Base-by-base conservation (phyloP, 306 rosid genomes). In the Lathyrus aphaca region DNA sequence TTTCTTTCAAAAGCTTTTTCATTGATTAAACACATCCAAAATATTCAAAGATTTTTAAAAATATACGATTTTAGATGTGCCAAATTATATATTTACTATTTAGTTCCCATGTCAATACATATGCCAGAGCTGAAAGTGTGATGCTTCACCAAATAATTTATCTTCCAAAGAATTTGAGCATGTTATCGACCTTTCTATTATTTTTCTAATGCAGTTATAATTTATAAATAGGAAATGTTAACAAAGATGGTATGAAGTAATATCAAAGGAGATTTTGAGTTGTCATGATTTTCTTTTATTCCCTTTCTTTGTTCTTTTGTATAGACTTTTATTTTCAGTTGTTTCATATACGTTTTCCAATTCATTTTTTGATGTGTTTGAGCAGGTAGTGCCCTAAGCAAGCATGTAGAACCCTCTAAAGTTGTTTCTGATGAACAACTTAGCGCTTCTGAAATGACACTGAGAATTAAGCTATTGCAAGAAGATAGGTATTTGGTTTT, bases 391-490 rank as follows among this genome's bases (percentile, higher is more conserved):
- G 80, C 86, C 75, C 89, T 90, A 65, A 78, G 86, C 82, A 91
- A 81, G 81, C 64, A 77, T 23, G 89, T 67, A 65, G 92, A 88
- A 65, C 66, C 86, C 76, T 39, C 87, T 17, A 77, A 74, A 84
- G 82, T 69, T 64, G 27, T 69, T 73, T 59, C 84, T 13, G 88
- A 81, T 76, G 96, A 88, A 66, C 97, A 90, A 78, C 87, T 91
- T 50, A 87, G 97, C 63, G 30, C 88, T 18, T 74, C 82, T 43
- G 99, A 88, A 75, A 78, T 94, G 91, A 77, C 83, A 67, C 90
- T 85, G 19, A 85, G 99, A 55, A 88, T 94, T 72, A 94, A 86
- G 79, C 84, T 91, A 72, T 74, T 94, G 83, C 91, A 80, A 81
- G 90, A 94, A 56, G 86, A 91, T 85, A 88, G 96, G 99, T 91